phyloP scores from a whole-genome alignment of 2,329 filamentous ascomycete species.

The Cryphonectria carpinicola region DNA sequence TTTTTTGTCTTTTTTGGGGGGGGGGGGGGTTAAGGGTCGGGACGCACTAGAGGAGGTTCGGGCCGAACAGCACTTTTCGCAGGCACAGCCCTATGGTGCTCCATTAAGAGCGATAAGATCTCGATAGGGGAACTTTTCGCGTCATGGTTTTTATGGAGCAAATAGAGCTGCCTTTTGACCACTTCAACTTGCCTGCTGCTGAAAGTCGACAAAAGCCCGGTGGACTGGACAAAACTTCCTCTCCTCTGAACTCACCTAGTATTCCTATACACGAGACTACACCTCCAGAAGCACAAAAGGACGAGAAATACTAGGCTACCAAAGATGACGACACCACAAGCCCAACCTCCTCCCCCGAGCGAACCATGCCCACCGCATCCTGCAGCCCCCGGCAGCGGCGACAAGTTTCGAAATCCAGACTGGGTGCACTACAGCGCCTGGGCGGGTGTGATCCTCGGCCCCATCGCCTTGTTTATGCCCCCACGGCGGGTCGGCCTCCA shows the following conservation, averaged over 20 bases:
- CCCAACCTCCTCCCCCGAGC: constrained; percentile 15
- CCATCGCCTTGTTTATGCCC: constrained; percentile 54
- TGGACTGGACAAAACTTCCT: background rate
- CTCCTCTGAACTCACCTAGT: background rate
- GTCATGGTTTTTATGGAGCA: constrained; percentile 1
- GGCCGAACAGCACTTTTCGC: background rate
- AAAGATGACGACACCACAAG: constrained; percentile 26
- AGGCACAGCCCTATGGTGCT: background rate
- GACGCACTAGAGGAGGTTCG: background rate
- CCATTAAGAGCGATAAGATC: background rate
- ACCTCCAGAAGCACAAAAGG: background rate
- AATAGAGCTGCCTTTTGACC: background rate
- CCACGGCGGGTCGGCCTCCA: constrained; percentile 57
- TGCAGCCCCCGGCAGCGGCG: background rate
- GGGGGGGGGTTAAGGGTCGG: too few relatives aligned
- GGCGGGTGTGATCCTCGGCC: constrained; percentile 51
- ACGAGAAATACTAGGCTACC: background rate
- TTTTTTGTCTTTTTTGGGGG: too few relatives aligned
- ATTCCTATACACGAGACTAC: background rate
- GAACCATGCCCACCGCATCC: constrained; percentile 8
- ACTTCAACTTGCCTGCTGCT: background rate
- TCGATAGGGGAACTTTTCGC: constrained; percentile 15
- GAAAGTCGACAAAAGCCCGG: background rate
- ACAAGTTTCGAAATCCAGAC: constrained; percentile 34
- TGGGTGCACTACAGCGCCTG: constrained; percentile 53